These are phyloP conservation scores for Trichoderma endophyticum DNA, from an alignment of 2,329 filamentous ascomycete species.

Conservation along the genomic window DNA sequence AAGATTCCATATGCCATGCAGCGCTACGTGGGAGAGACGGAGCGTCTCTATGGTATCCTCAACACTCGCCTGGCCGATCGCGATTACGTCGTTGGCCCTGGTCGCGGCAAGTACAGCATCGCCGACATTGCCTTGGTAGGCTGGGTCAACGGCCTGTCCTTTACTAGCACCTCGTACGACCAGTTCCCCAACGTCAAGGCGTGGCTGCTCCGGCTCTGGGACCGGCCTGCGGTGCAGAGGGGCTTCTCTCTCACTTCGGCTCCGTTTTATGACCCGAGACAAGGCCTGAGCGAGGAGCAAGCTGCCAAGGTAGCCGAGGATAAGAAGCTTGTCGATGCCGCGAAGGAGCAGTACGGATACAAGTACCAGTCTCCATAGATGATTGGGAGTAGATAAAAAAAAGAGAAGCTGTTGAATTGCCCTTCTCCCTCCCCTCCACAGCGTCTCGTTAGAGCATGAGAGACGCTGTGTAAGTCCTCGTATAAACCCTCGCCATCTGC, in stretches of 20 bases:
- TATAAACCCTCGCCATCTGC: neutral
- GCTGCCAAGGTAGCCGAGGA: slow-evolving; percentile 27
- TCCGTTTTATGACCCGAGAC: slow-evolving; percentile 35
- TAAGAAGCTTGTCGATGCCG: slow-evolving; percentile 35
- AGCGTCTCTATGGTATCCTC: slow-evolving; percentile 70
- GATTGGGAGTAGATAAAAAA: neutral
- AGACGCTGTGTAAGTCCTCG: neutral
- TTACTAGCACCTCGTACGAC: slow-evolving; percentile 38
- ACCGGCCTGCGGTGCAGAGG: slow-evolving; percentile 67
- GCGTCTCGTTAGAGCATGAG: neutral
- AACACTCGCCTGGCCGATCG: slow-evolving; percentile 58
- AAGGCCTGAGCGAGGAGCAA: slow-evolving; percentile 22
- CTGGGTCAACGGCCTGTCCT: slow-evolving; percentile 57
- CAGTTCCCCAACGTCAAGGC: slow-evolving; percentile 70
- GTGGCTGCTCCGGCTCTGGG: slow-evolving; percentile 69
- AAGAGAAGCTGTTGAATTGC: neutral
- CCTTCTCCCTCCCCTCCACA: neutral
- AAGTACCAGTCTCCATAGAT: slow-evolving; percentile 43
- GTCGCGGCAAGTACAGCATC: slow-evolving; percentile 56
- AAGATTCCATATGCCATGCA: slow-evolving; percentile 68
- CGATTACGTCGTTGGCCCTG: slow-evolving; percentile 53
- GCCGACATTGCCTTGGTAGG: slow-evolving; percentile 72
- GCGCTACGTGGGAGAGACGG: slow-evolving; percentile 72
- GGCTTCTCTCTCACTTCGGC: slow-evolving; percentile 65
- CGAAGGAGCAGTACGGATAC: slow-evolving; percentile 47